phyloP scores from a whole-genome alignment of 2,329 filamentous ascomycete species.

The Aspergillus tubingensis region DNA sequence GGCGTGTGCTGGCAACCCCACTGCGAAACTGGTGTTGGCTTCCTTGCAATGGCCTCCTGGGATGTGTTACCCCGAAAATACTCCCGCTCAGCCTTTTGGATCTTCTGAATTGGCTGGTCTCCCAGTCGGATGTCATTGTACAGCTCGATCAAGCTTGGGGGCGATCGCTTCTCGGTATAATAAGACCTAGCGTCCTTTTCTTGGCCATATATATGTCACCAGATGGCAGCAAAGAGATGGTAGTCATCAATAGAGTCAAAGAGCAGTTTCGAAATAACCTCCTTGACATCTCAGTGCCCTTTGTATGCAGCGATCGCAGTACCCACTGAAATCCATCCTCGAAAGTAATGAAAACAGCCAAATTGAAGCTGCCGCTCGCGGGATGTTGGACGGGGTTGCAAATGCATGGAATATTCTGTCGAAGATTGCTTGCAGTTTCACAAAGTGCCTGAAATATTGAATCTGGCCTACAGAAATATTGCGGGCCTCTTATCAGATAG shows the following conservation, averaged over 20 bases:
- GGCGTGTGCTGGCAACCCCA: background rate
- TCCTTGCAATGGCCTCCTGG: background rate
- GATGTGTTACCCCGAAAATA: background rate
- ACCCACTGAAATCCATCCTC: background rate
- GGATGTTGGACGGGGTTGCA: background rate
- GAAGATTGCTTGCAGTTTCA: background rate
- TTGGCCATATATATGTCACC: slow-evolving; percentile 7
- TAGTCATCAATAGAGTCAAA: slow-evolving; percentile 23
- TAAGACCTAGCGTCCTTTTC: slow-evolving; percentile 11
- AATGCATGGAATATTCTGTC: background rate
- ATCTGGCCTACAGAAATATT: background rate
- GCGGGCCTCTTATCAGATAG: background rate
- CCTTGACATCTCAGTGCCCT: background rate
- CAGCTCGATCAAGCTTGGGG: slow-evolving; percentile 12
- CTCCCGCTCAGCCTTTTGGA: background rate
- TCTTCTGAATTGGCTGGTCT: background rate
- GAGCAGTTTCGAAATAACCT: background rate
- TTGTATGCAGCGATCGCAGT: background rate
- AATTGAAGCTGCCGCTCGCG: background rate
- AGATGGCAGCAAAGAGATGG: slow-evolving; percentile 20
- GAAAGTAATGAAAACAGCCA: background rate
- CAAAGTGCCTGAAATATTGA: background rate
- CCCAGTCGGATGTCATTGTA: slow-evolving; percentile 15
- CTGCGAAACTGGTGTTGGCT: background rate
- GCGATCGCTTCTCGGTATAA: slow-evolving; percentile 10